Conservation (phyloP, 495 filamentous ascomycete species). For the Neurospora tetrasperma region DNA sequence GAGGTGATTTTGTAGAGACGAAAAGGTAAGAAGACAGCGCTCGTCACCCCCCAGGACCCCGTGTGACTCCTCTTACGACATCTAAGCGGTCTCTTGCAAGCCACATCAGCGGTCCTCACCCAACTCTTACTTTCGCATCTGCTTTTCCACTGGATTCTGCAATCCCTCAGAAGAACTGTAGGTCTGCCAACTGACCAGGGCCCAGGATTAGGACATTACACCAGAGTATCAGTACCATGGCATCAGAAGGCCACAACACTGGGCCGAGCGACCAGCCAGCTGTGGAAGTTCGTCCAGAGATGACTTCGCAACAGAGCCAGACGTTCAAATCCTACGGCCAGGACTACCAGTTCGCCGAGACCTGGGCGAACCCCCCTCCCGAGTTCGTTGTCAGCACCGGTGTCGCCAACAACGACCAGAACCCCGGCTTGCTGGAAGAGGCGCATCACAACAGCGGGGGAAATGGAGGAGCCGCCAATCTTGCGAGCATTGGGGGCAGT, state of each 20-base stretch:
- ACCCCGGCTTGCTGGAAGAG: not conserved
- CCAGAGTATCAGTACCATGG: constrained; percentile 3
- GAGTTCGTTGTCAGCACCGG: constrained; percentile 11
- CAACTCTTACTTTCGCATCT: not conserved
- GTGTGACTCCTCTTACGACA: not conserved
- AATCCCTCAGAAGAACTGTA: not conserved
- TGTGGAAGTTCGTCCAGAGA: constrained; percentile 1
- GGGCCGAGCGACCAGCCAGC: not conserved
- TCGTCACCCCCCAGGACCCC: not conserved
- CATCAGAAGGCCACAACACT: constrained; percentile 3
- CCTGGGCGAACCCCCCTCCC: constrained; percentile 15
- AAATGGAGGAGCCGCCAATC: constrained; percentile 2
- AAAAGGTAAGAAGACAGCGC: not conserved
- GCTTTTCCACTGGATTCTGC: not conserved
- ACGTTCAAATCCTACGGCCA: constrained; percentile 11
- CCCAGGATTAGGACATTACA: not conserved
- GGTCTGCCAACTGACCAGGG: not conserved
- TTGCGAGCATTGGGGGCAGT: not conserved
- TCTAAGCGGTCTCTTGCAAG: not conserved
- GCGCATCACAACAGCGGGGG: not conserved
- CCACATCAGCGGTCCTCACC: not conserved
- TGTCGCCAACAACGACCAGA: not conserved
- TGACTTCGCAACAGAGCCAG: not conserved
- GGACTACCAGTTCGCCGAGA: constrained; percentile 20
- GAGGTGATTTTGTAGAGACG: not conserved